These are phyloP conservation scores for Lycium ferocissimum DNA, from an alignment of 257 asterid species.

Conservation along the genomic window DNA sequence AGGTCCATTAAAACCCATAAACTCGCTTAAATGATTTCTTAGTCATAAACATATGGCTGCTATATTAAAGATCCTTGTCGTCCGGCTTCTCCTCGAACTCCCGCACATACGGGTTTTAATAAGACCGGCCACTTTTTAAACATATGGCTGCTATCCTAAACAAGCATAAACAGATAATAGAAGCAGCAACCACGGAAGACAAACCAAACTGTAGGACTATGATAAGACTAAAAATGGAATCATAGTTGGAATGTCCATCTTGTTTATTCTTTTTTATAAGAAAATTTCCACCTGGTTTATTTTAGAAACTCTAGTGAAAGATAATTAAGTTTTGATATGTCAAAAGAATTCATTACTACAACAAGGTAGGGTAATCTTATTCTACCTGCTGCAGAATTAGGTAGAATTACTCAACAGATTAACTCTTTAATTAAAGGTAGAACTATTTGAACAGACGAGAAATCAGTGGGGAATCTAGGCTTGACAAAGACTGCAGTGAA, in stretches of 20 bases:
- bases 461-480: conserved; percentile 66
- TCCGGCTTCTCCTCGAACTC: no score
- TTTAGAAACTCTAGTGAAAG: not conserved
- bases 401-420: not conserved
- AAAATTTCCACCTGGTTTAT: conserved; percentile 8
- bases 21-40: not conserved
- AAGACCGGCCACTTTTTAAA: no score
- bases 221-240: conserved; percentile 46
- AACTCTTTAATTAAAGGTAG: not conserved
- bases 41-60: not conserved
- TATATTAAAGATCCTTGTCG: no score
- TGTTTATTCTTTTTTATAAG: not conserved
- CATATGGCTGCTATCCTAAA: not conserved
- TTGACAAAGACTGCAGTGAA: conserved; percentile 51
- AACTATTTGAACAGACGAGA: conserved; percentile 11
- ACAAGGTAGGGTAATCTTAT: not conserved
- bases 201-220: conserved; percentile 40
- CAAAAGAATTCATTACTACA: not conserved
- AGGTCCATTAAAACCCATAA: not conserved
- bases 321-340: not conserved
- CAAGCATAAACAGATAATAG: conserved; percentile 11
- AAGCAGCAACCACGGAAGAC: conserved; percentile 45
- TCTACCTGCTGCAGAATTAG: conserved; percentile 9
- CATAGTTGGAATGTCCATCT: conserved; percentile 39
- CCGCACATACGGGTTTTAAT: no score